Evolutionary conservation across 2,329 filamentous ascomycete genomes (phyloP), one percentile per base, ranked within the genome.

Genomic region (Dactylellina drechsleri): DNA sequence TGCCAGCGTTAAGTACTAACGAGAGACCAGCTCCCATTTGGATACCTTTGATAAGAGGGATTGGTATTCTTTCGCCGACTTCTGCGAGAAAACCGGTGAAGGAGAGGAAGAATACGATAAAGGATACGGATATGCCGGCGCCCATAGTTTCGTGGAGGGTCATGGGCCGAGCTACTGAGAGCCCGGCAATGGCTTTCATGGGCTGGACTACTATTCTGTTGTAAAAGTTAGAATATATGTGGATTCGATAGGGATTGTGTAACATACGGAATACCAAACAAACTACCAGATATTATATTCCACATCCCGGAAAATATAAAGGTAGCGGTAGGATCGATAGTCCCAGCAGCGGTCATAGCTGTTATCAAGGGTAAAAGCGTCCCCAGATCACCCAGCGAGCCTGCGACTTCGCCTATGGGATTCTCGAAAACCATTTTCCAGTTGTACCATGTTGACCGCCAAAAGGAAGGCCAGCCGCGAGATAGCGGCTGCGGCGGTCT

Each of bases 41-140:
- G 77, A 98, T 97, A 31, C 94, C 94, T 81, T 96, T 97, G 62
- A 98, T 90, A 0, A 98, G 91, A 0, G 93, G 92, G 13, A 93
- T 87, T 0, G 94, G 94, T 7, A 96, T 90, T 13, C 89, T 85
- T n/a, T 85, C 83, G 7, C 91, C 89, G 60, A 92, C 89, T 85
- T 89, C 90, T 68, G 85, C 86, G 36, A 97, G 84, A n/a, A 95
- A 83, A 0, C 94, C 92, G 0, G 92, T 96, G 3, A 89, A 80
- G 79, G 91, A 93, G 81, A 97, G 88, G 0, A 96, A 5, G 7
- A 94, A 85, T 7, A 97, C 90, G 20, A 90, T 86, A 5, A 84
- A 83, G 1, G 89, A 89, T 40, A 97, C 93, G 70, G 92, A 91
- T 43, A 94, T 87, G 1, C 94, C 94, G 0, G 93, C 92, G 0